These are phyloP conservation scores for Xylariomycetidae sp. DNA, from an alignment of 2,329 filamentous ascomycete genomes.

Conservation along the genomic window DNA sequence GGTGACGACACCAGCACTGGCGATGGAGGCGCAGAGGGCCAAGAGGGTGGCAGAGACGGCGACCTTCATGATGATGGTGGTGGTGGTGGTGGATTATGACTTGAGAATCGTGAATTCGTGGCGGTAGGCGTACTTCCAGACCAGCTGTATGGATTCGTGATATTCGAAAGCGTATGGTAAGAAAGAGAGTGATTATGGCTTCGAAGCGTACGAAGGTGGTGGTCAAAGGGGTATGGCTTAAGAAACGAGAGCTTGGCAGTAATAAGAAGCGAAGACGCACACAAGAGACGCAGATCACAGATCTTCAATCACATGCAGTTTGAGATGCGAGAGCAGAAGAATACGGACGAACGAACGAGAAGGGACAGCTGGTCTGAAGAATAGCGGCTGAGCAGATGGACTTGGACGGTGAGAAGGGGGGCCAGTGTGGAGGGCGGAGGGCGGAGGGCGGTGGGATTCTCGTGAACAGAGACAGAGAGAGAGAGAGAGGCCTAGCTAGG, in stretches of 20 bases:
- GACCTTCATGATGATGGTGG: slow-evolving; percentile 33
- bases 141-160: not conserved
- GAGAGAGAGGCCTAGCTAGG: no score
- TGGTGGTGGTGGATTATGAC: not conserved
- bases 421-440: no score
- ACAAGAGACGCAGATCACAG: slow-evolving; percentile 11
- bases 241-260: no score
- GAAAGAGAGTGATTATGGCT: no score
- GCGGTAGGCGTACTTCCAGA: not conserved
- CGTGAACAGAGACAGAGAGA: no score
- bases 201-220: no score
- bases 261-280: slow-evolving; percentile 3
- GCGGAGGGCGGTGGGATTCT: no score
- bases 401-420: no score
- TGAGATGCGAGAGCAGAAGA: not conserved
- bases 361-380: no score
- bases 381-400: no score
- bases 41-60: slow-evolving; percentile 32
- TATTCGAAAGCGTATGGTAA: no score
- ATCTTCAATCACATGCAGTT: slow-evolving; percentile 3
- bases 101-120: not conserved
- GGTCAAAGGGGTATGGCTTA: no score
- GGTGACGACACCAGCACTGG: slow-evolving; percentile 48
- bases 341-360: not conserved
- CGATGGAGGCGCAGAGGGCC: slow-evolving; percentile 39